Base-by-base conservation (phyloP, 2,329 filamentous ascomycete species). In the Trichoderma sp. region DNA sequence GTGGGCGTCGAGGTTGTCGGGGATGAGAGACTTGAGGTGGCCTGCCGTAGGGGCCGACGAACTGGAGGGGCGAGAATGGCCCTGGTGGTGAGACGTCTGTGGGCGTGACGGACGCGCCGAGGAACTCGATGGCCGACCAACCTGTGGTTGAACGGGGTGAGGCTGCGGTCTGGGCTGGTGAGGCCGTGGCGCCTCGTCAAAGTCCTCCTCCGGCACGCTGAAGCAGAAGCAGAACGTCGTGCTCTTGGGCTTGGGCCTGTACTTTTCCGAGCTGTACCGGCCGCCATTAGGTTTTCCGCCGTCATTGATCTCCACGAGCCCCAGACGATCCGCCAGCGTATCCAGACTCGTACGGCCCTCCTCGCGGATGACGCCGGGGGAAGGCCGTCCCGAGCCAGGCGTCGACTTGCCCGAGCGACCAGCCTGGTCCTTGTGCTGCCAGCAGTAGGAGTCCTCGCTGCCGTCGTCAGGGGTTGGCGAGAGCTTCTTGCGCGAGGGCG, bases 401-500 rank as follows among this genome's bases (percentile, higher is more conserved):
- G 81, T 85, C 21, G 83, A 84, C 56, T 78, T 78, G 2, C 83
- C 78, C 10, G 84, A 83, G 69, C 78, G 75, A 73, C 78, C 76
- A 68, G 93, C 93, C 79, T 99, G 96, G 69, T 96, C 93, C 77
- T 92, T 94, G 82, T 99, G 96, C 79, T 97, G 94, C 91, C 92
- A 97, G 83, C 95, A 98, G 81, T 94, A 97, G 61, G 90, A 86
- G n/a, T 81, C 84, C 71, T 88, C 86, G 61, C 87, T 84, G 70
- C 88, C 85, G 59, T 88, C 85, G 70, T 88, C 85, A 67, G 83
- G 81, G 71, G 74, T 70, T 73, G 70, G 74, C 70, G 74, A 70
- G 65, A 37, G 40, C 52, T 53, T 68, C 52, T 60, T 70, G n/a
- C 75, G 72, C 43, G 69, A 64, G 65, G 64, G 47, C 49, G 60